phyloP scores from a whole-genome alignment of 2,329 filamentous ascomycete species.

The Colletotrichum chrysophilum region DNA sequence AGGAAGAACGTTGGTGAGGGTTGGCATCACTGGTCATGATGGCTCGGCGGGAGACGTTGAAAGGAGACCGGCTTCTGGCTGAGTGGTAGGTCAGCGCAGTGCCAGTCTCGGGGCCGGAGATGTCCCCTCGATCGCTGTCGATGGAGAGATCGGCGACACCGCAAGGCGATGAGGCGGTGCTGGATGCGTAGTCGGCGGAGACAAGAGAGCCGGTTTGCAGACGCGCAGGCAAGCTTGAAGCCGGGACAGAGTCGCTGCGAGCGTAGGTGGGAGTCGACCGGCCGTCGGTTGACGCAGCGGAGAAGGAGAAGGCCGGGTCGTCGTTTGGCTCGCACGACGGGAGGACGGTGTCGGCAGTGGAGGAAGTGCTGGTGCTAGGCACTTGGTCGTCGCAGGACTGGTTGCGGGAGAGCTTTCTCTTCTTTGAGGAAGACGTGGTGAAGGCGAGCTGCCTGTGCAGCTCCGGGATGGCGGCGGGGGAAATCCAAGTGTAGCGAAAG shows the following conservation, averaged over 20 bases:
- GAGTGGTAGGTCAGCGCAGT: slow-evolving; percentile 37
- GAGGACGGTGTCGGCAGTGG: slow-evolving; percentile 51
- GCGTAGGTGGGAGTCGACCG: slow-evolving; percentile 28
- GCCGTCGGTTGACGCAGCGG: slow-evolving; percentile 37
- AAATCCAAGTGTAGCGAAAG: background rate
- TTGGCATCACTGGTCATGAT: slow-evolving; percentile 67
- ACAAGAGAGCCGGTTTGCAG: slow-evolving; percentile 52
- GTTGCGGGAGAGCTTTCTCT: slow-evolving; percentile 66
- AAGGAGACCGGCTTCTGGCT: slow-evolving; percentile 57
- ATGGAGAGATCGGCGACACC: slow-evolving; percentile 63
- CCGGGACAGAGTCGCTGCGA: slow-evolving; percentile 39
- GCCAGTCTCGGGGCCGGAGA: slow-evolving; percentile 44
- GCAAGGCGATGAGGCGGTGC: slow-evolving; percentile 63
- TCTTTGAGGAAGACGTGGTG: slow-evolving; percentile 78
- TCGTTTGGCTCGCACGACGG: slow-evolving; percentile 59
- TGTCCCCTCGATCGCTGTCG: slow-evolving; percentile 57
- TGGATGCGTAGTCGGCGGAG: slow-evolving; percentile 56
- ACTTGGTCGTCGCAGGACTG: slow-evolving; percentile 47
- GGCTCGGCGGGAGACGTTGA: slow-evolving; percentile 54
- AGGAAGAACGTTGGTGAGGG: slow-evolving; percentile 64
- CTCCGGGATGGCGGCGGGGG: slow-evolving; percentile 43
- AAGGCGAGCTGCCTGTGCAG: slow-evolving; percentile 70
- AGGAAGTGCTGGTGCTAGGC: slow-evolving; percentile 34
- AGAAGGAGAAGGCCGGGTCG: slow-evolving; percentile 57
- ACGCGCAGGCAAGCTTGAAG: slow-evolving; percentile 56